These are phyloP conservation scores for Sporothrix luriei DNA, from an alignment of 2,329 filamentous ascomycete species.

Conservation along the genomic window DNA sequence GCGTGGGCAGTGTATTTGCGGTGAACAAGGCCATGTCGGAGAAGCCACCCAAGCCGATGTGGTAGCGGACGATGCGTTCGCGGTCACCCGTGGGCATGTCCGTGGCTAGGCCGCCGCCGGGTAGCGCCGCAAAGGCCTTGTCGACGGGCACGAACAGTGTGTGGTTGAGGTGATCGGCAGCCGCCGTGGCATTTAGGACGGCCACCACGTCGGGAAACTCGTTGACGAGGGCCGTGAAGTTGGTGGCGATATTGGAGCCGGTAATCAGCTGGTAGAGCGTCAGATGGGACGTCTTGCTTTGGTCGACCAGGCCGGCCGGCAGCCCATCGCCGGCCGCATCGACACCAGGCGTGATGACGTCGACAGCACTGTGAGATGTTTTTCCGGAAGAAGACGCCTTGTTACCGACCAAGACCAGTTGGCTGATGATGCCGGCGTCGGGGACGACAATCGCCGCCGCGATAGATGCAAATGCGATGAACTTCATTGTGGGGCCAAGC, in stretches of 20 bases:
- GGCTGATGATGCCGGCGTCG: slow-evolving; percentile 32
- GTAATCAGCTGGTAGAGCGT: slow-evolving; percentile 81
- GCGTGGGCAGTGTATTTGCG: slow-evolving; percentile 74
- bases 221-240: slow-evolving; percentile 74
- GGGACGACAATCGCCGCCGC: slow-evolving; percentile 38
- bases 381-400: neutral
- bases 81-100: slow-evolving; percentile 69
- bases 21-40: slow-evolving; percentile 66
- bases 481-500: slow-evolving; percentile 35
- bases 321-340: slow-evolving; percentile 33
- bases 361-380: slow-evolving; percentile 29
- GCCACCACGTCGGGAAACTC: slow-evolving; percentile 72
- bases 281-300: slow-evolving; percentile 56
- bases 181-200: slow-evolving; percentile 70
- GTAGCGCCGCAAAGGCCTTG: slow-evolving; percentile 67
- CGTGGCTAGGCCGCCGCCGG: slow-evolving; percentile 49
- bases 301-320: slow-evolving; percentile 26
- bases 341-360: slow-evolving; percentile 32
- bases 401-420: slow-evolving; percentile 36
- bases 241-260: slow-evolving; percentile 74
- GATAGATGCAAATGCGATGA: slow-evolving; percentile 36
- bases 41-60: slow-evolving; percentile 69
- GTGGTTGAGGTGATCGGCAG: slow-evolving; percentile 55
- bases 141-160: slow-evolving; percentile 83
- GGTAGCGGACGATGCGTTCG: slow-evolving; percentile 71